Base-by-base conservation (phyloP, 2,329 filamentous ascomycete genomes). In the Cryphonectria naterciae region DNA sequence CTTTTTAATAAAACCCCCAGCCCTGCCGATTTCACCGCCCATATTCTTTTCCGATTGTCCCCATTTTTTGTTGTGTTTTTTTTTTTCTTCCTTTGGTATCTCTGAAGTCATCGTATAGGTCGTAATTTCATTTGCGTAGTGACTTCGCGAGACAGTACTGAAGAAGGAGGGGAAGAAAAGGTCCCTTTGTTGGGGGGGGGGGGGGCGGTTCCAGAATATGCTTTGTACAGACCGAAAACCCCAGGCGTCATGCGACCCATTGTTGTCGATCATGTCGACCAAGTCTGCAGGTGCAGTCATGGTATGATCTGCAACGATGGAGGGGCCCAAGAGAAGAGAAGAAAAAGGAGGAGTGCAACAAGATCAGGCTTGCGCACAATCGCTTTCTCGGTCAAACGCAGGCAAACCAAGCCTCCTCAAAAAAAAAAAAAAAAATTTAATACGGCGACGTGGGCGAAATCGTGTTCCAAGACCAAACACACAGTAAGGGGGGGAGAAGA, bases 81-180 rank as follows among this genome's bases (percentile, higher is more conserved):
- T 25, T 35, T 58, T 67, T 11, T 32, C 5, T 32, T 11, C 41
- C 43, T 5, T 39, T 67, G 39, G 15, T 46, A 54, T 65, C 46
- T 60, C n/a, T 67, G 35, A 67, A 67, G 49, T 60, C 65, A 32
- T 67, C 10, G 65, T 67, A 22, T 43, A 37, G 28, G 63, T 67
- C 65, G 52, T 67, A 52, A 67, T 8, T 39, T 67, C 65, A 25
- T 67, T 37, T 67, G 32, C 52, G 35, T 58, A 28, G 49, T 67
- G 65, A 67, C 65, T 43, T 46, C 52, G n/a, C 65, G 52, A 67
- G 54, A 67, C 13, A 49, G 32, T 37, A 25, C 7, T 32, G 46
- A 39, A 54, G 35, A 17, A 15, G 35, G 22, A 15, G 35, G 22
- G 54, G 54, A 66, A 56, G 52, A 66, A 67, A 58, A 52, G 58